Percentiles rank a stretch among this genome's conserved stretches.
These are phyloP conservation scores for Ilyonectria mors-panacis DNA, from an alignment of 2,329 filamentous ascomycete genomes.

Conservation along the genomic window DNA sequence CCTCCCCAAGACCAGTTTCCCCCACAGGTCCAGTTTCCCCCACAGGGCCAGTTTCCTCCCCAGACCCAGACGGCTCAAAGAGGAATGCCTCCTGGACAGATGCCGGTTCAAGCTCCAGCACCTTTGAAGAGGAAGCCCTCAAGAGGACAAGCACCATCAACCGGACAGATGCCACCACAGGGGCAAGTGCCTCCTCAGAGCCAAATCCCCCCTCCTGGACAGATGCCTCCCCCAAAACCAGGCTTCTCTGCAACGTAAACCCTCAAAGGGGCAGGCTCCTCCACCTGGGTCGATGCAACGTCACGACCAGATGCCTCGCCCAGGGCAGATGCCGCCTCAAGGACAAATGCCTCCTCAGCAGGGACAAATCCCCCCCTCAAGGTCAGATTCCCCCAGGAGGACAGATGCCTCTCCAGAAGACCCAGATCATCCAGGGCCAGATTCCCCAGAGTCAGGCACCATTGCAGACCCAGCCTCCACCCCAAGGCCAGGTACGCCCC, in stretches of 20 bases:
- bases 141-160: conserved; percentile 23
- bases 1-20: not conserved
- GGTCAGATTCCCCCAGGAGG: conserved; percentile 22
- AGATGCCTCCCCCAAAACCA: conserved; percentile 20
- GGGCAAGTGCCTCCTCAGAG: not conserved
- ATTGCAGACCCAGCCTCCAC: not conserved
- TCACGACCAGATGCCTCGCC: conserved; percentile 1
- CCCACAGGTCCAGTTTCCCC: conserved; percentile 14
- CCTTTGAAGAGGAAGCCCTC: conserved; percentile 42
- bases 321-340: conserved; percentile 14
- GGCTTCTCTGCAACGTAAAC: conserved; percentile 36
- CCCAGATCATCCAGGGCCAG: conserved; percentile 4
- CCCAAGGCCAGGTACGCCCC: not conserved
- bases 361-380: conserved; percentile 19
- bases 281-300: conserved; percentile 5
- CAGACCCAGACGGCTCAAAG: not conserved
- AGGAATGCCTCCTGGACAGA: conserved; percentile 23
- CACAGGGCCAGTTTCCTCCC: conserved; percentile 13
- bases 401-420: conserved; percentile 19
- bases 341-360: conserved; percentile 22
- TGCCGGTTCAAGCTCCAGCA: conserved; percentile 14
- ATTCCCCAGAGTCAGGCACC: not conserved
- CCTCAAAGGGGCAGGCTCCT: conserved; percentile 33
- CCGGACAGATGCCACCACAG: conserved; percentile 11
- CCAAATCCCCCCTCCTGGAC: conserved; percentile 11